These are phyloP conservation scores for Boletellus ananiceps DNA, from an alignment of 768 basidiomycete species.

Conservation along the genomic window DNA sequence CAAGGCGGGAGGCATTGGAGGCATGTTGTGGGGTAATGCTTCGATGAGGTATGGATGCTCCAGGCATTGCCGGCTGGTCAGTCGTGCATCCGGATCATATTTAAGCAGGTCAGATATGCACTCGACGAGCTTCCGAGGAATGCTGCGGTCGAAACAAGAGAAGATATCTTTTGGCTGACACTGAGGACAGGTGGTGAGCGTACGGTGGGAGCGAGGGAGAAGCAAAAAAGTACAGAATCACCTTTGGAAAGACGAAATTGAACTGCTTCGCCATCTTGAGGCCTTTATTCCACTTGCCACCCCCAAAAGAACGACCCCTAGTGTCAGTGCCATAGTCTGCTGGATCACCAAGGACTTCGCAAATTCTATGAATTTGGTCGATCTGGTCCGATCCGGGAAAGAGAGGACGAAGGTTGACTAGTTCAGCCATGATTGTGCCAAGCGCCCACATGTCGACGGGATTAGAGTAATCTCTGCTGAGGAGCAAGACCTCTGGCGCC, in stretches of 20 bases:
- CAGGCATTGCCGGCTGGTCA: conserved; percentile 84
- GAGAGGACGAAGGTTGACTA: conserved; percentile 89
- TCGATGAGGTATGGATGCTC: conserved; percentile 88
- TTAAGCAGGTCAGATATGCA: conserved; percentile 89
- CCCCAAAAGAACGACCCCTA: conserved; percentile 67
- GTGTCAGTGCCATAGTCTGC: conserved; percentile 75
- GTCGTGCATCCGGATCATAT: conserved; percentile 84
- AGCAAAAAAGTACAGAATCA: conserved; percentile 28
- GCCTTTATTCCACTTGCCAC: conserved; percentile 84
- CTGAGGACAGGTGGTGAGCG: conserved; percentile 34
- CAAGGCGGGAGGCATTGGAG: conserved; percentile 55
- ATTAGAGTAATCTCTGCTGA: conserved; percentile 89
- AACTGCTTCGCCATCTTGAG: conserved; percentile 81
- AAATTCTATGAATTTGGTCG: conserved; percentile 89
- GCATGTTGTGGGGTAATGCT: conserved; percentile 61
- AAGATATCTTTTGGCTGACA: conserved; percentile 61
- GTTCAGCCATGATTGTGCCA: conserved; percentile 96
- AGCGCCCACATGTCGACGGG: conserved; percentile 99
- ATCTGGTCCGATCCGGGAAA: conserved; percentile 92
- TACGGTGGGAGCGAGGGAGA: not conserved
- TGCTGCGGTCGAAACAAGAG: conserved; percentile 69
- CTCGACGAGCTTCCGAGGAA: conserved; percentile 79
- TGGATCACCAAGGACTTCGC: conserved; percentile 92
- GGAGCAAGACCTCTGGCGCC: conserved; percentile 91
- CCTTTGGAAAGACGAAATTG: conserved; percentile 89